phyloP scores from a whole-genome alignment of 345 rosid genomes.

The Pseudoturritis turrita region DNA sequence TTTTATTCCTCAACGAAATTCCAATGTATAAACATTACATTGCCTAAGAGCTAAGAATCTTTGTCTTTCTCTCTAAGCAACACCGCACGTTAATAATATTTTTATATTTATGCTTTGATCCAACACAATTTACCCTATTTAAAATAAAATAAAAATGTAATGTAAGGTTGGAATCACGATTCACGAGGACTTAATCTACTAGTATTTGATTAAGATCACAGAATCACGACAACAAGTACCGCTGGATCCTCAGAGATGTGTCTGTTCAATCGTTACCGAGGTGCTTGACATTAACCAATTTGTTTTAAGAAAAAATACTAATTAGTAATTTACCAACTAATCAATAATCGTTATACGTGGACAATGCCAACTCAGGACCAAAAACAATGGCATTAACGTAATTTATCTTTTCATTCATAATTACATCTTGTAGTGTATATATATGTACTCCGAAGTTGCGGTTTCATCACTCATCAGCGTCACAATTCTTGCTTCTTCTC shows the following conservation, averaged over 20 bases:
- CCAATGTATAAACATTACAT: neutral
- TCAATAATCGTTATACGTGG: neutral
- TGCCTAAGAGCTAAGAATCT: neutral
- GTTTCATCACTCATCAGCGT: neutral
- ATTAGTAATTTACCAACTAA: neutral
- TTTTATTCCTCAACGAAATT: neutral
- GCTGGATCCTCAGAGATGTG: conserved; percentile 9
- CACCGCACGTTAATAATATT: neutral
- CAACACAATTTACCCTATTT: neutral
- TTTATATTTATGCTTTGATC: neutral
- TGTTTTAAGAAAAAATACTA: no score
- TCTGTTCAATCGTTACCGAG: neutral
- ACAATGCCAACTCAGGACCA: neutral
- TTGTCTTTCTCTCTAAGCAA: conserved; percentile 2
- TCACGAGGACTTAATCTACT: neutral
- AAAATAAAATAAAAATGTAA: neutral
- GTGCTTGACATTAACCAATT: neutral
- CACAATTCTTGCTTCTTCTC: neutral
- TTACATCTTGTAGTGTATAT: no score
- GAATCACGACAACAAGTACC: neutral
- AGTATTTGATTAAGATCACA: neutral
- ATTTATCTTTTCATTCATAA: neutral
- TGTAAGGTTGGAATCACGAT: neutral
- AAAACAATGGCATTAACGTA: neutral
- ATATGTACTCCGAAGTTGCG: neutral